A percentile compares a stretch with the other conserved stretches of the same genome.
Conservation (phyloP, 2,329 filamentous ascomycete genomes). For the Aspergillus carbonarius region DNA sequence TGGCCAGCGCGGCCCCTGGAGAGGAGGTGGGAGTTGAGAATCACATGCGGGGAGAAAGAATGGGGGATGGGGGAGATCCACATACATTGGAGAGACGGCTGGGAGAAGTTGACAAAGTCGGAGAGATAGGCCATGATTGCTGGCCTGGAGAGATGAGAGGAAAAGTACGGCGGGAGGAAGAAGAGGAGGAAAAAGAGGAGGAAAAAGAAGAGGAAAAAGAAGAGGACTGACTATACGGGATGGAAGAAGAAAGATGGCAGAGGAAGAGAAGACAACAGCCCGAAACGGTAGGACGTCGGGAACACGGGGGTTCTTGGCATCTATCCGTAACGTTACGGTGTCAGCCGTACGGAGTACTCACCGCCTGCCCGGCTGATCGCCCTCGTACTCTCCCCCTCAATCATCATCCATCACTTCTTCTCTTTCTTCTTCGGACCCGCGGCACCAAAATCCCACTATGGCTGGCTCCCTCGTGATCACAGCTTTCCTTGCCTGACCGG, state of each 20-base stretch:
- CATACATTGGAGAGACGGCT: slow-evolving; percentile 67
- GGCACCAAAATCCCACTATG: neutral
- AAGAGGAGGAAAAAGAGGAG: slow-evolving; percentile 8
- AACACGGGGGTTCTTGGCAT: neutral
- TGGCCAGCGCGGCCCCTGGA: slow-evolving; percentile 74
- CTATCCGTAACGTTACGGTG: too few relatives aligned
- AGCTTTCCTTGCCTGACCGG: neutral
- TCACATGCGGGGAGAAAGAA: slow-evolving; percentile 29
- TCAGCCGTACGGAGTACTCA: too few relatives aligned
- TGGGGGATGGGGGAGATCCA: slow-evolving; percentile 9
- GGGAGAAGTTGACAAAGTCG: slow-evolving; percentile 60
- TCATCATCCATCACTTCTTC: neutral
- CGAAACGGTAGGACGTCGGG: slow-evolving; percentile 17
- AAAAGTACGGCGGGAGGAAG: neutral
- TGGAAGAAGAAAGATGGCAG: neutral
- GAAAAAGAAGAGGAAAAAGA: slow-evolving; percentile 14
- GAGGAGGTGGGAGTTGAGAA: slow-evolving; percentile 15
- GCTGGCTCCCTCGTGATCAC: neutral
- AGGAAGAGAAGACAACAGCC: neutral
- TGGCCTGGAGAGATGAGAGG: slow-evolving; percentile 6
- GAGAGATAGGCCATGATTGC: slow-evolving; percentile 34
- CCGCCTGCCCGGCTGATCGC: too few relatives aligned
- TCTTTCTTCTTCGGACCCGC: neutral
- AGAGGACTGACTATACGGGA: too few relatives aligned
- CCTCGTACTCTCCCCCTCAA: neutral